A percentile compares a stretch with the other conserved stretches of the same genome.
Conservation (phyloP, 1,284 basidiomycete species). For the Fistulinella staudtii region DNA sequence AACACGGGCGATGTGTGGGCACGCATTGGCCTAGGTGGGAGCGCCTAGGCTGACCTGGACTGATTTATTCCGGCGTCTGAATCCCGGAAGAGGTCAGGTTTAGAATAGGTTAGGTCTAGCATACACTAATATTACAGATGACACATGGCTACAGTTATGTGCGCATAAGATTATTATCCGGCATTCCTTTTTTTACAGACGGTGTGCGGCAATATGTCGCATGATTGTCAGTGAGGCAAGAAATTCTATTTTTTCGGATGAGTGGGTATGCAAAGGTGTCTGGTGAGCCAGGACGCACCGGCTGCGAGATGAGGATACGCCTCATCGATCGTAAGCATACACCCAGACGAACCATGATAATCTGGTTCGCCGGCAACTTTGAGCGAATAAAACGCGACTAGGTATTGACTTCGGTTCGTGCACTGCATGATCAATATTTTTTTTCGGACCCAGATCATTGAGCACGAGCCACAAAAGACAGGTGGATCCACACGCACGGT, state of each 20-base stretch:
- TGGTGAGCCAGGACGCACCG: conserved; percentile 39
- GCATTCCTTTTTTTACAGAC: conserved; percentile 31
- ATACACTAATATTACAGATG: background rate
- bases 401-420: conserved; percentile 44
- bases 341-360: conserved; percentile 52
- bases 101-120: background rate
- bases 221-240: conserved; percentile 59
- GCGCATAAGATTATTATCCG: background rate
- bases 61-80: too few relatives aligned
- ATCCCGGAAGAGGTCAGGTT: too few relatives aligned
- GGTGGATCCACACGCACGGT: conserved; percentile 49
- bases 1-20: background rate
- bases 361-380: conserved; percentile 53
- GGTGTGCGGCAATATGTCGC: conserved; percentile 57
- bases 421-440: conserved; percentile 40
- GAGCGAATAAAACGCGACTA: conserved; percentile 57
- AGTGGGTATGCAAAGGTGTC: too few relatives aligned
- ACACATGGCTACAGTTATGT: background rate
- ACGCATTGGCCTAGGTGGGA: background rate
- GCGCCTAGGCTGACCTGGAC: too few relatives aligned
- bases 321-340: conserved; percentile 61
- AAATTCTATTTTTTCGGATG: conserved; percentile 41
- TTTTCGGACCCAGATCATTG: background rate
- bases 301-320: conserved; percentile 49
- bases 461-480: background rate